Evolutionary conservation across 2,329 filamentous ascomycete species (phyloP), one percentile per base, ranked within the genome.

Genomic region (Cytospora piceicola): DNA sequence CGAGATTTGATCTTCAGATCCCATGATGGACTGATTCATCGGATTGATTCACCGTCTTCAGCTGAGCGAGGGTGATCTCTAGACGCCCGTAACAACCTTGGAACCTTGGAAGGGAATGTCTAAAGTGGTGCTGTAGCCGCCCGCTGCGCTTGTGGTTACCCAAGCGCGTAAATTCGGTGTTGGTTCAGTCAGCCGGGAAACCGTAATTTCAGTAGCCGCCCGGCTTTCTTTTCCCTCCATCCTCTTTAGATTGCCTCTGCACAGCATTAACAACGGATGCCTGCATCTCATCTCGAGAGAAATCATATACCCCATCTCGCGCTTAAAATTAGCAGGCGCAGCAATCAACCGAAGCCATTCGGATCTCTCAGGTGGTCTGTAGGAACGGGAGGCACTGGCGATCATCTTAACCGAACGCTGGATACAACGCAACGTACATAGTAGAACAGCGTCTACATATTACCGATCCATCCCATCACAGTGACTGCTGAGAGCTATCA

Each of bases 121-220:
- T 3, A 5, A 24, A 39, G 39, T 27, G 36, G 20, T 22, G 46
- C 29, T 54, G 52, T 58, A 62, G 58, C 53, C 63, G 58, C 58
- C 58, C 58, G 57, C 29, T 17, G 15, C 24, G 29, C 49, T 54
- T 34, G 22, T 61, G 42, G 58, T 65, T 65, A 65, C 58, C 22
- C 60, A 56, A 58, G 63, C 63, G 53, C 56, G 52, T 61, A 59
- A 24, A 42, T 34, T 14, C 4, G 20, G 20, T 42, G 39, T 42
- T 42, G 39, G 22, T 22, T 12, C 32, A n/a, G 42, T 53, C 51
- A 36, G 27, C 20, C 30, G 20, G 24, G 34, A 32, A 34, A 30
- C 14, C 27, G 53, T 24, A 62, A 62, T 62, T 34, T 62, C 54
- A 30, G 15, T 53, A 65, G 63, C 63, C 63, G 63, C 63, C 63